Conservation (phyloP, 148 eudicot species). For the Rhododendron vialii region DNA sequence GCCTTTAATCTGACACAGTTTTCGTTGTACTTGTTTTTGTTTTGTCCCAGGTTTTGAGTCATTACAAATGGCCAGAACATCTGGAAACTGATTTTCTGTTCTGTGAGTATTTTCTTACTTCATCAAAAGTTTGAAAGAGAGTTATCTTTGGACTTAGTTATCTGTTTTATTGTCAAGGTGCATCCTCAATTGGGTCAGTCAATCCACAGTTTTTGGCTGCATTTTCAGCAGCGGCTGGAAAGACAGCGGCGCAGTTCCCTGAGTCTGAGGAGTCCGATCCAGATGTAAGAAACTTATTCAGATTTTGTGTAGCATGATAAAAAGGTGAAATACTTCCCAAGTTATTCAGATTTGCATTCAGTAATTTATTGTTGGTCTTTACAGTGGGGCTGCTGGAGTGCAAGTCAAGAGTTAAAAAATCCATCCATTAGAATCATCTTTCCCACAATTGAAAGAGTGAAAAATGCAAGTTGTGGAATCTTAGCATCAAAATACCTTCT, state of each 20-base stretch:
- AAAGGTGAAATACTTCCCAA: background rate
- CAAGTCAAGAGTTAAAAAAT: constrained; percentile 61
- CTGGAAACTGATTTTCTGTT: constrained; percentile 78
- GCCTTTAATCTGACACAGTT: background rate
- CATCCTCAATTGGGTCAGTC: constrained; percentile 83
- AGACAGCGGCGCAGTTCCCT: constrained; percentile 40
- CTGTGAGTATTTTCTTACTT: constrained; percentile 39
- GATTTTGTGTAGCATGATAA: background rate
- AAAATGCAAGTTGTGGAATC: constrained; percentile 64
- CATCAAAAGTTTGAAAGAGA: background rate
- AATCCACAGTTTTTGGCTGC: constrained; percentile 77
- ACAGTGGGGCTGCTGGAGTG: constrained; percentile 95
- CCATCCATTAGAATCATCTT: constrained; percentile 72
- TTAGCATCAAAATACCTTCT: constrained; percentile 55
- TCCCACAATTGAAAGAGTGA: constrained; percentile 85
- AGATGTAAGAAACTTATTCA: constrained; percentile 43
- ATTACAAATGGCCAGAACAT: constrained; percentile 79
- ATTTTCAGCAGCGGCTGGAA: constrained; percentile 88
- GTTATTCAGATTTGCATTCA: background rate
- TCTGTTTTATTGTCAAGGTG: constrained; percentile 41
- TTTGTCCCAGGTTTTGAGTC: constrained; percentile 56
- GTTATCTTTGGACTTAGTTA: background rate
- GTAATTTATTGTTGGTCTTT: constrained; percentile 16
- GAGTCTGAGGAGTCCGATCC: constrained; percentile 97
- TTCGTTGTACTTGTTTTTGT: background rate